Conservation (phyloP, 805 yeast genomes). For the Komagataella phaffii region DNA sequence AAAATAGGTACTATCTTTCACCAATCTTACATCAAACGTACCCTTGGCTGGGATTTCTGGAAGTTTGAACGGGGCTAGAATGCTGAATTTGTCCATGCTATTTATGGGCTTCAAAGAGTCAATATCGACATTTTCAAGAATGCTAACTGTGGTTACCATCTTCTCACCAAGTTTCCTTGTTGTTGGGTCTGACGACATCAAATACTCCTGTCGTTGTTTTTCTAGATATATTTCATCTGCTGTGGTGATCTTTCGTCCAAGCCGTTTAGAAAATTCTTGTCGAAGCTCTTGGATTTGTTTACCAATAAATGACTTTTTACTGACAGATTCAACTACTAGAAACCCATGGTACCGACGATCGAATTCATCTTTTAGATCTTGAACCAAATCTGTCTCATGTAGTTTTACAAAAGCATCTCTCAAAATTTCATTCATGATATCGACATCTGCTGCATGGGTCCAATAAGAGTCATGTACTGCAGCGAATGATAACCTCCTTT, state of each 20-base stretch:
- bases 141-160: constrained; percentile 61
- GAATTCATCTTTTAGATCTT: constrained; percentile 63
- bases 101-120: constrained; percentile 7
- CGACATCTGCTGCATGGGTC: constrained; percentile 89
- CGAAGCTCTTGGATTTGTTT: constrained; percentile 34
- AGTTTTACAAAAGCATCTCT: constrained; percentile 71
- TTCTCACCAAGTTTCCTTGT: constrained; percentile 33
- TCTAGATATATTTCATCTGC: constrained; percentile 70
- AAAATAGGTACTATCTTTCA: constrained; percentile 69
- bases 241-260: constrained; percentile 44
- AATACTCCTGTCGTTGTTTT: constrained; percentile 39
- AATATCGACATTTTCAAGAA: constrained; percentile 21
- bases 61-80: constrained; percentile 54
- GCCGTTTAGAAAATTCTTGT: constrained; percentile 27
- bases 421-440: constrained; percentile 51
- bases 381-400: constrained; percentile 64
- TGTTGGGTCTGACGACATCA: constrained; percentile 37
- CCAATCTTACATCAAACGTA: constrained; percentile 63
- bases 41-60: constrained; percentile 75
- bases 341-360: constrained; percentile 66
- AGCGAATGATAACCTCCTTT: constrained; percentile 60
- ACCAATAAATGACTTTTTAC: constrained; percentile 37
- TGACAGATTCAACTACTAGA: constrained; percentile 45
- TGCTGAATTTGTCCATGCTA: constrained; percentile 16
- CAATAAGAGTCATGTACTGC: constrained; percentile 97